phyloP scores from a whole-genome alignment of 345 rosid genomes.

The Barbarea vulgaris region DNA sequence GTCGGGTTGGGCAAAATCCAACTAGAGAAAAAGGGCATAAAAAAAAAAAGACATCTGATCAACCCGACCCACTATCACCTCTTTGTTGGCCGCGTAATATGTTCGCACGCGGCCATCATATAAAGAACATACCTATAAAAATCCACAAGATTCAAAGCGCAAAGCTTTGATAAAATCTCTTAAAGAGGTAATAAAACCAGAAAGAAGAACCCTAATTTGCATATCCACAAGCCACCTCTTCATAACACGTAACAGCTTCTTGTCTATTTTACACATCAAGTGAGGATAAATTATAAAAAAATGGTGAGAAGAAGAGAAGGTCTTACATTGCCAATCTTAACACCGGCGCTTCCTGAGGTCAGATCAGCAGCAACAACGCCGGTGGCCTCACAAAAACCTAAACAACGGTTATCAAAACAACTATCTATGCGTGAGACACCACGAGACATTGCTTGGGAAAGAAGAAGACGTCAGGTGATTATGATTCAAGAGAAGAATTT shows the following conservation, averaged over 20 bases:
- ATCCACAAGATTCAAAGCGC: slow-evolving; percentile 4
- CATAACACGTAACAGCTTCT: not conserved
- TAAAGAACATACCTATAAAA: slow-evolving; percentile 29
- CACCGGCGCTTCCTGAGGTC: slow-evolving; percentile 36
- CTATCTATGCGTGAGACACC: slow-evolving; percentile 80
- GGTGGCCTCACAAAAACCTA: slow-evolving; percentile 43
- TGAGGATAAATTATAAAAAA: not conserved
- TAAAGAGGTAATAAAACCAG: not conserved
- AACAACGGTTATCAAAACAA: slow-evolving; percentile 64
- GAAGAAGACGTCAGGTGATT: slow-evolving; percentile 67
- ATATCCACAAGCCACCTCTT: slow-evolving; percentile 18
- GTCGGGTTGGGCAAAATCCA: slow-evolving; percentile 45
- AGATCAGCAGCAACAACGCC: slow-evolving; percentile 55
- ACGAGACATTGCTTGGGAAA: slow-evolving; percentile 85
- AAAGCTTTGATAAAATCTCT: slow-evolving; percentile 27
- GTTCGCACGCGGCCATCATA: slow-evolving; percentile 45
- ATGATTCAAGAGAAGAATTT: slow-evolving; percentile 52
- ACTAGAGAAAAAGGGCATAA: slow-evolving; percentile 6
- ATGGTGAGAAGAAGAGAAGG: slow-evolving; percentile 39
- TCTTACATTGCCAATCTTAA: slow-evolving; percentile 19
- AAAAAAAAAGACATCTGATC: slow-evolving; percentile 21
- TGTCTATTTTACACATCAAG: not conserved
- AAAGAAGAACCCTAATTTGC: not conserved
- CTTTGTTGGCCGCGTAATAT: slow-evolving; percentile 50
- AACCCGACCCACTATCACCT: slow-evolving; percentile 35